Evolutionary conservation across 768 basidiomycete genomes (phyloP), one percentile per base, ranked within the genome.

Genomic region (Mycena haematopus): DNA sequence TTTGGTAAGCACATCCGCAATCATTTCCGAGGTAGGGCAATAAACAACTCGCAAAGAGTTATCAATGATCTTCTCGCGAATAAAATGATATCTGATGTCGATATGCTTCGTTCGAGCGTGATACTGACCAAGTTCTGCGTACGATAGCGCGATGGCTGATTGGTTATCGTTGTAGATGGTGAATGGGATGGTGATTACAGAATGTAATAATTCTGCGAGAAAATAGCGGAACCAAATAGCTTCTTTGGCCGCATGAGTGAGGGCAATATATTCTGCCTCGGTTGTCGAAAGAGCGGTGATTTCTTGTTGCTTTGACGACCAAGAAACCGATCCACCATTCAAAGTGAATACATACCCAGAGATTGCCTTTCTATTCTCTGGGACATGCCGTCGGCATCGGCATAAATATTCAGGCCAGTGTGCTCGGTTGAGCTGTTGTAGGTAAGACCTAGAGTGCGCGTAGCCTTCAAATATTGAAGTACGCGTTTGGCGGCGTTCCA

Each of bases 401-500:
- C 40, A 42, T 17, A 42, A n/a, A 42, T 42, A 4, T 42, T 15
- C 1, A 42, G 40, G 17, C 40, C 19, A n/a, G 6, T 2, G 40
- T 42, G 19, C 5, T 42, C 6, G 6, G 1, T 2, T 42, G 40
- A 13, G 0, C 19, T 2, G 17, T 31, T 31, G 29, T 42, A 42
- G 5, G 19, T n/a, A 3, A n/a, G 17, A 6, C 1, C 40, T 6
- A 17, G 19, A 1, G 40, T 42, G 17, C 40, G 40, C 0, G 40
- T 42, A 7, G 17, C 40, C 6, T 42, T 42, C 40, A 42, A n/a
- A 42, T 42, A 42, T n/a, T 42, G 52, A 40, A 54, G 36, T 6
- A 54, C 55, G 3, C 45, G 42, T 22, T 56, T 56, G 3, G 44
- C 55, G 5, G 55, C 55, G 3, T 47, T 47, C 55, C 55, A 56